Conservation (phyloP, 2,329 filamentous ascomycete genomes). For the Trichoderma arundinaceum region DNA sequence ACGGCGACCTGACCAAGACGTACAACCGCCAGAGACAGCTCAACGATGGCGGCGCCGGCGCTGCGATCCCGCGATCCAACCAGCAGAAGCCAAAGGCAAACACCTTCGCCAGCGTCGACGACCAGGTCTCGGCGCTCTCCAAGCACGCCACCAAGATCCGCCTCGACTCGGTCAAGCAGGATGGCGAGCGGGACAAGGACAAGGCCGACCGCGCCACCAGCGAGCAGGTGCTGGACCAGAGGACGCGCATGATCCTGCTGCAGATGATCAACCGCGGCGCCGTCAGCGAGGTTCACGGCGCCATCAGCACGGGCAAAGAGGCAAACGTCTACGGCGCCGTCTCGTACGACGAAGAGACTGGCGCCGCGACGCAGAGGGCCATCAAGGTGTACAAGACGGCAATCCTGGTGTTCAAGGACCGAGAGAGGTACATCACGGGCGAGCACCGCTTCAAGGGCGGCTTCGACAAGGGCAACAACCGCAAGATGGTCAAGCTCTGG, state of each 20-base stretch:
- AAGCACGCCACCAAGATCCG: constrained; percentile 86
- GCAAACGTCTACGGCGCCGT: constrained; percentile 97
- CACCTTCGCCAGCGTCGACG: constrained; percentile 78
- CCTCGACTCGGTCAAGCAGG: constrained; percentile 68
- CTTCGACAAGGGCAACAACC: constrained; percentile 92
- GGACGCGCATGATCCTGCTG: constrained; percentile 92
- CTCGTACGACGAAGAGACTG: constrained; percentile 60
- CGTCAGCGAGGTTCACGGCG: constrained; percentile 90
- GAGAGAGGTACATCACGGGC: constrained; percentile 92
- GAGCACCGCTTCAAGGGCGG: constrained; percentile 91
- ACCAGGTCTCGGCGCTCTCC: constrained; percentile 83
- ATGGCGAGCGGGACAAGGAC: constrained; percentile 68
- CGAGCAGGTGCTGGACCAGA: constrained; percentile 91
- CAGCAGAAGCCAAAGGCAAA: constrained; percentile 80
- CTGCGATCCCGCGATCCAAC: constrained; percentile 72
- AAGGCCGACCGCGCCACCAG: constrained; percentile 92
- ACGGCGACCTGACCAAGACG: constrained; percentile 77
- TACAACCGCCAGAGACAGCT: constrained; percentile 84
- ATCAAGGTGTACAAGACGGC: constrained; percentile 99
- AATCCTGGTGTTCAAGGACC: constrained; percentile 96
- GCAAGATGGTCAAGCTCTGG: constrained; percentile 98
- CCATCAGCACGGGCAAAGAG: constrained; percentile 95
- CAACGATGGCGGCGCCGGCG: constrained; percentile 50
- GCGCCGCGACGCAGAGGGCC: constrained; percentile 72
- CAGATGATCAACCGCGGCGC: constrained; percentile 94